These are phyloP conservation scores for Skeletonema costatum DNA, from an alignment of 108 stramenopile species.

Conservation along the genomic window DNA sequence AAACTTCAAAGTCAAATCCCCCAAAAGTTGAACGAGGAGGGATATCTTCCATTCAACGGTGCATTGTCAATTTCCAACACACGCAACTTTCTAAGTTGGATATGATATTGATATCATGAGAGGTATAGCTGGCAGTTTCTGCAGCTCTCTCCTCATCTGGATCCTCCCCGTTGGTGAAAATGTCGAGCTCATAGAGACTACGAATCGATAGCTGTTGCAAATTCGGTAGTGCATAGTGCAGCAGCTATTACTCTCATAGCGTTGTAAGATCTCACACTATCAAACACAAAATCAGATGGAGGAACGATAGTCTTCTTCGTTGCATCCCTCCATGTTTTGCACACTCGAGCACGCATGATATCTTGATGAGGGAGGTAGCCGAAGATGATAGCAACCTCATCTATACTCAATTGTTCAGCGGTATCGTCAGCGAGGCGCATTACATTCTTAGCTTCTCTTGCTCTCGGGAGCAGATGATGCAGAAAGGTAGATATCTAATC, in stretches of 20 bases:
- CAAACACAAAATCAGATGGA: background rate
- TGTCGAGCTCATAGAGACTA: too few species aligned
- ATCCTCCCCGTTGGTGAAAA: background rate
- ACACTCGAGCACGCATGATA: slow-evolving; percentile 1
- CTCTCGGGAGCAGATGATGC: too few species aligned
- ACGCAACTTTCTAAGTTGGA: background rate
- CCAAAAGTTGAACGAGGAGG: background rate
- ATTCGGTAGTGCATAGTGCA: background rate
- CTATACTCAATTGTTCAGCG: background rate
- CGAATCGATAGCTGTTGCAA: background rate
- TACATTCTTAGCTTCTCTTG: too few species aligned
- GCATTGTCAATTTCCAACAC: background rate
- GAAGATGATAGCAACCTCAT: slow-evolving; percentile 7
- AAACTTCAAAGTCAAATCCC: too few species aligned
- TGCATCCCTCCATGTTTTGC: background rate
- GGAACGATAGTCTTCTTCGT: slow-evolving; percentile 8
- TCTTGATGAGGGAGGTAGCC: background rate
- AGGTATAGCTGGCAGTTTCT: background rate
- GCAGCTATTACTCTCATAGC: background rate
- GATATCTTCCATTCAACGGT: slow-evolving; percentile 1
- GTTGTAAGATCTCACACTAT: background rate
- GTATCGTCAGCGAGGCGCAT: too few species aligned
- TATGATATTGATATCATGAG: slow-evolving; percentile 6
- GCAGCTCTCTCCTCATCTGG: background rate
- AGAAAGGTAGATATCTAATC: too few species aligned